Conservation (phyloP, 2,329 filamentous ascomycete genomes). For the Fusarium cyanostomum region DNA sequence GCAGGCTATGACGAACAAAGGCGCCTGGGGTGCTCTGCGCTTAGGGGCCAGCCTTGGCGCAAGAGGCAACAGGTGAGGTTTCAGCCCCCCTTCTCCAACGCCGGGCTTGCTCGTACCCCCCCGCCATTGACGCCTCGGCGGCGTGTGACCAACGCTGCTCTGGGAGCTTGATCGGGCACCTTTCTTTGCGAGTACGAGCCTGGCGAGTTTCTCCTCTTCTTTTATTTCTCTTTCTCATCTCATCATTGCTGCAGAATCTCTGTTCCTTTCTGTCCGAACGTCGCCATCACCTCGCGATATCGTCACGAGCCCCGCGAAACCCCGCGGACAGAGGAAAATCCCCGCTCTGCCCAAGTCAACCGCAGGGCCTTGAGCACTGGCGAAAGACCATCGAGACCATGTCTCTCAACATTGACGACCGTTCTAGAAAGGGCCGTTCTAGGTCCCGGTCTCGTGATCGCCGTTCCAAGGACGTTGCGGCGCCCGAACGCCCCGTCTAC, state of each 20-base stretch:
- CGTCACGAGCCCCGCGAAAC: conserved; percentile 9
- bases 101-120: not conserved
- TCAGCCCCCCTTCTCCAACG: conserved; percentile 30
- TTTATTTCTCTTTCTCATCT: not conserved
- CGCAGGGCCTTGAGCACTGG: conserved; percentile 14
- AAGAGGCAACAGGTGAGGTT: conserved; percentile 39
- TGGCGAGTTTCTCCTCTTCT: conserved; percentile 10
- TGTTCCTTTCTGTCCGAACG: not conserved
- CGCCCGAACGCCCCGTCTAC: conserved; percentile 43
- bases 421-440: conserved; percentile 56
- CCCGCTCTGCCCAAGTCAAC: conserved; percentile 14
- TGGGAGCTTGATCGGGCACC: conserved; percentile 15
- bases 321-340: conserved; percentile 17
- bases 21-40: not conserved
- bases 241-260: not conserved
- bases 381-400: conserved; percentile 47
- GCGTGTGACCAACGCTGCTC: conserved; percentile 15
- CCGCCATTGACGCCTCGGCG: conserved; percentile 26
- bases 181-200: conserved; percentile 9
- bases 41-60: not conserved
- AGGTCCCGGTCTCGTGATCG: conserved; percentile 56
- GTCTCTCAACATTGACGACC: conserved; percentile 62
- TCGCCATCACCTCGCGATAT: not conserved
- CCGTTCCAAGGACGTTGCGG: conserved; percentile 45
- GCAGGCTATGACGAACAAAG: conserved; percentile 22